Evolutionary conservation across 2,329 filamentous ascomycete species (phyloP).

Genomic region (Myrmaecium sp.): DNA sequence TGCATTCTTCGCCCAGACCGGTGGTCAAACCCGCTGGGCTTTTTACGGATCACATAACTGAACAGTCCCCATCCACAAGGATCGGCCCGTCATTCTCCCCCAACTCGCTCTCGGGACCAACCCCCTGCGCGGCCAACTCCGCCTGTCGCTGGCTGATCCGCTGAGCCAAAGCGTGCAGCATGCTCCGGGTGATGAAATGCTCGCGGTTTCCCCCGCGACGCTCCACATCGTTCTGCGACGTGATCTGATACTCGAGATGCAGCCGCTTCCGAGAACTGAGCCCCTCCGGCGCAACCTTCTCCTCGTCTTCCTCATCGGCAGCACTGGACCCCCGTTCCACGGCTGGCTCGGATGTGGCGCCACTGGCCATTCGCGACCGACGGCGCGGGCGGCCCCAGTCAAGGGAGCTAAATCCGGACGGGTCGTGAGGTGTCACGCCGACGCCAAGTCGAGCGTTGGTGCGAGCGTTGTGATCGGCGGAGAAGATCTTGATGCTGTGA

Average conservation of each 20-base stretch:
- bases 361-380: slow-evolving; percentile 3
- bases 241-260: slow-evolving; percentile 44
- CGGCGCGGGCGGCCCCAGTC: slow-evolving; percentile 10
- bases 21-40: too few relatives aligned
- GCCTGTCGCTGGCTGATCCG: too few relatives aligned
- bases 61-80: too few relatives aligned
- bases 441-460: slow-evolving; percentile 38
- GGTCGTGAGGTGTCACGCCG: slow-evolving; percentile 36
- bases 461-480: slow-evolving; percentile 40
- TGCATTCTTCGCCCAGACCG: too few relatives aligned
- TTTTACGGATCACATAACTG: too few relatives aligned
- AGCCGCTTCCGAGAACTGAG: slow-evolving; percentile 41
- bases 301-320: slow-evolving; percentile 16
- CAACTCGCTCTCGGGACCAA: too few relatives aligned
- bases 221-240: slow-evolving; percentile 43
- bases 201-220: slow-evolving; percentile 41
- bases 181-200: slow-evolving; percentile 39
- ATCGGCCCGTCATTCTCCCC: too few relatives aligned
- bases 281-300: slow-evolving; percentile 25
- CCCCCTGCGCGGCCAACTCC: too few relatives aligned
- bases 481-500: slow-evolving; percentile 52
- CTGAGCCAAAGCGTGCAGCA: too few relatives aligned
- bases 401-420: slow-evolving; percentile 25
- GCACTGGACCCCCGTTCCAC: slow-evolving; percentile 3
- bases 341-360: slow-evolving; percentile 11